Percentiles rank a stretch among this genome's conserved stretches.
Conservation (phyloP, 176 grass and related monocot species). For the Otatea glauca region DNA sequence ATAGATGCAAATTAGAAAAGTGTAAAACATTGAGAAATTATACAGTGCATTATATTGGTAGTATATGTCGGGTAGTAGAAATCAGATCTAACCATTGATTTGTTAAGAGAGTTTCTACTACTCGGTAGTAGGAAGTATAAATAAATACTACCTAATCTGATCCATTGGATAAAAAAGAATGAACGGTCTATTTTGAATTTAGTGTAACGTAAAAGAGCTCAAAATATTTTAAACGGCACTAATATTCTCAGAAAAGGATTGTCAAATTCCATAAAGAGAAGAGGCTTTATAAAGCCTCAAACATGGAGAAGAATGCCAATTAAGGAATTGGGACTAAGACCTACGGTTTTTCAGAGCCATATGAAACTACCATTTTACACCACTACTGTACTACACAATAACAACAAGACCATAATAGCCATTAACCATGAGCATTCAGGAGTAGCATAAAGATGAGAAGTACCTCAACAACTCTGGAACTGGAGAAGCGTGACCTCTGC, state of each 20-base stretch:
- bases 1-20: conserved; percentile 12
- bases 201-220: too few relatives aligned
- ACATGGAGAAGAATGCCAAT: not conserved
- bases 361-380: not conserved
- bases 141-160: too few relatives aligned
- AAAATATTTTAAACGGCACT: not conserved
- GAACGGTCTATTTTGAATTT: too few relatives aligned
- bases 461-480: conserved; percentile 67
- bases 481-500: conserved; percentile 60
- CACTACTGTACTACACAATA: not conserved
- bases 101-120: too few relatives aligned
- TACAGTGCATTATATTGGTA: too few relatives aligned
- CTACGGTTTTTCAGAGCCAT: not conserved
- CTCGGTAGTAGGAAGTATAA: too few relatives aligned
- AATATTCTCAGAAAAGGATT: not conserved
- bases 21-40: not conserved
- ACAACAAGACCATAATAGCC: not conserved
- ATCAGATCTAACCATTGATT: too few relatives aligned
- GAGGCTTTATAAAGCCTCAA: not conserved
- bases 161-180: too few relatives aligned
- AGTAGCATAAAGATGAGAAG: not conserved
- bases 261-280: not conserved
- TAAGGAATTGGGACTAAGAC: not conserved
- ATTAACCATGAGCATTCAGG: not conserved
- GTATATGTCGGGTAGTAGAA: too few relatives aligned